These are phyloP conservation scores for Smithsoniella earleae DNA, from an alignment of 163 green algal species.

Conservation along the genomic window DNA sequence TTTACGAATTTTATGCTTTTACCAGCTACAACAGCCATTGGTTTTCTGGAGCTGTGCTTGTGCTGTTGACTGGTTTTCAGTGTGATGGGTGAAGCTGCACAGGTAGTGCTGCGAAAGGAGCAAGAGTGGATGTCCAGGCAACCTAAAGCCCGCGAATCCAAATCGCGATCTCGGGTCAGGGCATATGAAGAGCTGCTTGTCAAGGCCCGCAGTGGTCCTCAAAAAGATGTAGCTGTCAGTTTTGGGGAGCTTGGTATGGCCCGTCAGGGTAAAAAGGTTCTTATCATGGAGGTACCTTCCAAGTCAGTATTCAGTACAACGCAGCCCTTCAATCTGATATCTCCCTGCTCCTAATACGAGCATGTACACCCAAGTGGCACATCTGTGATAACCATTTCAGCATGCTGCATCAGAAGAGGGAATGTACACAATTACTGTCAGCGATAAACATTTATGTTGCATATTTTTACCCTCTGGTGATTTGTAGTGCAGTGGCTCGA, in stretches of 20 bases:
- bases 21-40: no score
- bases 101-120: constrained; percentile 56
- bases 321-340: background rate
- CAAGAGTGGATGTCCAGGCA: constrained; percentile 74
- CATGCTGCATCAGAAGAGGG: background rate
- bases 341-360: background rate
- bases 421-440: no score
- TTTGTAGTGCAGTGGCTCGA: no score
- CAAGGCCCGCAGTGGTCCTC: constrained; percentile 38
- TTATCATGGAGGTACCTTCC: constrained; percentile 1
- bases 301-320: background rate
- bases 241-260: constrained; percentile 47
- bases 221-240: constrained; percentile 42
- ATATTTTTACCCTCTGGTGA: no score
- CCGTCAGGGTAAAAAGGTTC: constrained; percentile 40
- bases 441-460: no score
- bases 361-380: background rate
- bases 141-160: constrained; percentile 57
- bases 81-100: background rate
- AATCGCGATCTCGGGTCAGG: constrained; percentile 41
- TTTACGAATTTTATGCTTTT: no score
- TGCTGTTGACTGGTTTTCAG: no score
- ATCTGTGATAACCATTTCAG: background rate
- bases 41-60: no score
- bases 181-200: constrained; percentile 56